Conservation (phyloP, 108 stramenopile species). For the Aurantiochytrium sp. region DNA sequence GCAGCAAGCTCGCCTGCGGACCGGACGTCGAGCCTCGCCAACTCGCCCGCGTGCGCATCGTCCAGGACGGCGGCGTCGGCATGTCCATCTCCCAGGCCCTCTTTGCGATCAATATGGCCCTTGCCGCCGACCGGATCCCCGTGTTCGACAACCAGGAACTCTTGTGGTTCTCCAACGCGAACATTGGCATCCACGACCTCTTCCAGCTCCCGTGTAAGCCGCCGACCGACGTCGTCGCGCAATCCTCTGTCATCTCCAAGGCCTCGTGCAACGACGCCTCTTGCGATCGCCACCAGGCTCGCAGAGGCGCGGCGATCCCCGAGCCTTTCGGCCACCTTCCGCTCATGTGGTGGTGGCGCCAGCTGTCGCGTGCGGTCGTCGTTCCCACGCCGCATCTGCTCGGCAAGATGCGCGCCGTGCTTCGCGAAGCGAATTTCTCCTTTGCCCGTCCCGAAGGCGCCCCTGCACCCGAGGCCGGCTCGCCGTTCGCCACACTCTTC, state of each 20-base stretch:
- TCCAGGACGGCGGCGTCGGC: neutral
- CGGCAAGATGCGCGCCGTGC: neutral
- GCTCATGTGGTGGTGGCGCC: neutral
- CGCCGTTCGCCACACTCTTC: neutral
- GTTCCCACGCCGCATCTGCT: neutral
- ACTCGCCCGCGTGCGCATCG: neutral
- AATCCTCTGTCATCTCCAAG: neutral
- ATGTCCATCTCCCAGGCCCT: neutral
- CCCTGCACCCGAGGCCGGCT: neutral
- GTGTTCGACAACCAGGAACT: neutral
- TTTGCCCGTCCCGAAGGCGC: neutral
- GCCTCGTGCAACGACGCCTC: neutral
- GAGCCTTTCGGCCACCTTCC: neutral
- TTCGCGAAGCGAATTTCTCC: neutral
- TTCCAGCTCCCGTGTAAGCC: neutral
- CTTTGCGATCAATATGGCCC: neutral
- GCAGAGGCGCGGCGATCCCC: neutral
- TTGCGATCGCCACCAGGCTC: neutral
- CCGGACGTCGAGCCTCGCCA: too few relatives aligned
- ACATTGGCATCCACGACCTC: neutral
- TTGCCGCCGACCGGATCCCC: neutral
- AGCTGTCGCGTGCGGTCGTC: neutral
- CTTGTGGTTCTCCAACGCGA: neutral
- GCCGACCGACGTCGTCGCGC: neutral
- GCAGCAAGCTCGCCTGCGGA: too few relatives aligned